These are phyloP conservation scores for Pyrrhoderma noxium DNA, from an alignment of 1,284 basidiomycete species.

Conservation along the genomic window DNA sequence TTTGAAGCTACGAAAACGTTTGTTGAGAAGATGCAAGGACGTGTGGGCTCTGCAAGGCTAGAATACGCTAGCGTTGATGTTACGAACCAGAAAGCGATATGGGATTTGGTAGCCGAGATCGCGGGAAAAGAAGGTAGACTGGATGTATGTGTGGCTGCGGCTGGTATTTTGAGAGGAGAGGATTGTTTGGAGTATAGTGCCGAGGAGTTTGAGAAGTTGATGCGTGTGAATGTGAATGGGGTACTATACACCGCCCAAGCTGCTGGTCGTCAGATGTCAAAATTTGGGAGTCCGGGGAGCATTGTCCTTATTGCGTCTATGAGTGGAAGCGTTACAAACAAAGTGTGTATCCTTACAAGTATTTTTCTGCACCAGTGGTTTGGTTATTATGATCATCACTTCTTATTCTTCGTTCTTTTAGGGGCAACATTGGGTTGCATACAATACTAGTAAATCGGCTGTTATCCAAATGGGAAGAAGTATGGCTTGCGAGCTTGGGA, in stretches of 20 bases:
- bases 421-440: conserved; percentile 69
- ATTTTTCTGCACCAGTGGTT: no score
- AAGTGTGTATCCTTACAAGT: conserved; percentile 48
- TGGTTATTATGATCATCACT: conserved; percentile 31
- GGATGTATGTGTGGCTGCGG: conserved; percentile 71
- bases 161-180: conserved; percentile 61
- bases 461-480: conserved; percentile 79
- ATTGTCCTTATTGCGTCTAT: conserved; percentile 82
- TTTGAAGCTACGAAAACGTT: conserved; percentile 53
- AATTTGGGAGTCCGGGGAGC: conserved; percentile 64
- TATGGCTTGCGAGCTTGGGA: conserved; percentile 78
- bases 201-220: conserved; percentile 55
- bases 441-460: conserved; percentile 77
- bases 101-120: conserved; percentile 50
- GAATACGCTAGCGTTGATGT: conserved; percentile 65
- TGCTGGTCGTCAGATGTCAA: conserved; percentile 70
- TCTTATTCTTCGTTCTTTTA: conserved; percentile 23
- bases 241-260: conserved; percentile 75
- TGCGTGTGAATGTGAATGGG: conserved; percentile 71
- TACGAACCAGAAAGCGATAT: conserved; percentile 51
- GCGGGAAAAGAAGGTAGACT: conserved; percentile 58
- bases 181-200: conserved; percentile 66
- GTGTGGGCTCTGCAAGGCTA: conserved; percentile 37
- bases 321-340: conserved; percentile 54
- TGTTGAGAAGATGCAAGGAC: conserved; percentile 37